These are phyloP conservation scores for Fragosphaeria purpurea DNA, from an alignment of 2,329 filamentous ascomycete species.

Conservation along the genomic window DNA sequence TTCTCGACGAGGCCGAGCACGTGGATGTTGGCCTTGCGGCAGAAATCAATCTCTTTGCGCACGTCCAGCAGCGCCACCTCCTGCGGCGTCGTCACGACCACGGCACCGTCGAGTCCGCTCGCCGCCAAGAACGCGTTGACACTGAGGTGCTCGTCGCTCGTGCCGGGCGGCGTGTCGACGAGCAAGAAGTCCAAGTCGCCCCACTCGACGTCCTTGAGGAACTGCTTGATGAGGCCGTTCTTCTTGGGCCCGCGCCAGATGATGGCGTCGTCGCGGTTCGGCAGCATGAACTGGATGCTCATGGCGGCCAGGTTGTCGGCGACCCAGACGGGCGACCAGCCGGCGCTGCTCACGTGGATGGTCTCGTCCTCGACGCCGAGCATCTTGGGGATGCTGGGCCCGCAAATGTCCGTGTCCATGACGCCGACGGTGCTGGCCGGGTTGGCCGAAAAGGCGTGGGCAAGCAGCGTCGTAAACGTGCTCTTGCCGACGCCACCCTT, in stretches of 20 bases:
- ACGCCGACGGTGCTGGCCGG: constrained; percentile 73
- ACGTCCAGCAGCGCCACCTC: constrained; percentile 90
- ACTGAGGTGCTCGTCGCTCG: constrained; percentile 87
- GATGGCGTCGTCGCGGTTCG: constrained; percentile 83
- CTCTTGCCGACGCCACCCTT: constrained; percentile 91
- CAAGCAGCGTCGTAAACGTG: constrained; percentile 15
- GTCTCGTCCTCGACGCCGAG: constrained; percentile 93
- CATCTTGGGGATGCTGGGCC: constrained; percentile 96
- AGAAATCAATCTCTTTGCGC: constrained; percentile 96
- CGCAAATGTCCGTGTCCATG: constrained; percentile 98
- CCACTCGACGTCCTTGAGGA: constrained; percentile 97
- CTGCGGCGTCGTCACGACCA: constrained; percentile 89
- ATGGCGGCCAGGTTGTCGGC: constrained; percentile 89
- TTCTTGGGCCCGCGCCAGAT: constrained; percentile 99
- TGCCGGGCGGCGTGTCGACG: constrained; percentile 92
- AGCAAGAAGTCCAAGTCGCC: constrained; percentile 87
- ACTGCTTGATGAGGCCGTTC: constrained; percentile 96
- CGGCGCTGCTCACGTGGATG: constrained; percentile 78
- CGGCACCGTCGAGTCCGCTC: constrained; percentile 84
- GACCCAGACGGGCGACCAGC: constrained; percentile 95
- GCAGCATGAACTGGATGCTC: constrained; percentile 98
- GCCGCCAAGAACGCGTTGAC: constrained; percentile 89
- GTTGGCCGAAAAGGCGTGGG: constrained; percentile 84
- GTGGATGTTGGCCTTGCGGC: constrained; percentile 81
- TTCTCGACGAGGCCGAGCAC: constrained; percentile 92